These are phyloP conservation scores for Ziziphus jujuba DNA, from an alignment of 306 rosid species.

Conservation along the genomic window DNA sequence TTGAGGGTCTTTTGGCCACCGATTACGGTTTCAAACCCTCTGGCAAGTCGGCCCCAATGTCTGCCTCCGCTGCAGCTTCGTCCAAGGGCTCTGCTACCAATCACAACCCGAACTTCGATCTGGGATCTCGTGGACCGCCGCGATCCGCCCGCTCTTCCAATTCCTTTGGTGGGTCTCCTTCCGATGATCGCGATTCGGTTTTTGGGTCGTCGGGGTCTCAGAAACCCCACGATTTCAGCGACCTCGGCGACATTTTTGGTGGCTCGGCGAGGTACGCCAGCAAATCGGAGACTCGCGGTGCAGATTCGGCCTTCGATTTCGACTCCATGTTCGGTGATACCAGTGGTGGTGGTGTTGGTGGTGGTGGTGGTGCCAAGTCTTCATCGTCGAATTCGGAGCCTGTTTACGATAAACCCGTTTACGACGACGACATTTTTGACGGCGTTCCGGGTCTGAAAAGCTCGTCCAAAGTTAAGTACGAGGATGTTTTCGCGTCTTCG, in stretches of 20 bases:
- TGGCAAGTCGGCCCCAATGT: conserved; percentile 84
- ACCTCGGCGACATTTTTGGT: conserved; percentile 54
- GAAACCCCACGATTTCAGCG: conserved; percentile 40
- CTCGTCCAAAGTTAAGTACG: conserved; percentile 55
- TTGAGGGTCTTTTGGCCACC: conserved; percentile 73
- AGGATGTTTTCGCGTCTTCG: conserved; percentile 57
- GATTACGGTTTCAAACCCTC: conserved; percentile 82
- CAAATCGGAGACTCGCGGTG: conserved; percentile 49
- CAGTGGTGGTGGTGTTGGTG: conserved; percentile 31
- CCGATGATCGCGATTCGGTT: conserved; percentile 50
- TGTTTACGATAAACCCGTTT: conserved; percentile 67
- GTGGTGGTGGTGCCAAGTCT: conserved; percentile 43
- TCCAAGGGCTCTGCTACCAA: conserved; percentile 44
- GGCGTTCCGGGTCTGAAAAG: conserved; percentile 85
- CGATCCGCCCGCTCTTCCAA: conserved; percentile 51
- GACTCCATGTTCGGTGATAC: conserved; percentile 56
- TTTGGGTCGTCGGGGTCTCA: conserved; percentile 42
- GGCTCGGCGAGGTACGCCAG: conserved; percentile 33
- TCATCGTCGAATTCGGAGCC: conserved; percentile 51
- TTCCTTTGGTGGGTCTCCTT: conserved; percentile 42
- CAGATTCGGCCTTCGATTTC: conserved; percentile 52
- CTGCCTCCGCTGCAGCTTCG: conserved; percentile 34
- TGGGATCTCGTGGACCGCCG: conserved; percentile 51
- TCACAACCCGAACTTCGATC: conserved; percentile 47
- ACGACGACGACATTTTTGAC: conserved; percentile 78